These are phyloP conservation scores for Fusarium poae DNA, from an alignment of 2,329 filamentous ascomycete genomes.

Conservation along the genomic window DNA sequence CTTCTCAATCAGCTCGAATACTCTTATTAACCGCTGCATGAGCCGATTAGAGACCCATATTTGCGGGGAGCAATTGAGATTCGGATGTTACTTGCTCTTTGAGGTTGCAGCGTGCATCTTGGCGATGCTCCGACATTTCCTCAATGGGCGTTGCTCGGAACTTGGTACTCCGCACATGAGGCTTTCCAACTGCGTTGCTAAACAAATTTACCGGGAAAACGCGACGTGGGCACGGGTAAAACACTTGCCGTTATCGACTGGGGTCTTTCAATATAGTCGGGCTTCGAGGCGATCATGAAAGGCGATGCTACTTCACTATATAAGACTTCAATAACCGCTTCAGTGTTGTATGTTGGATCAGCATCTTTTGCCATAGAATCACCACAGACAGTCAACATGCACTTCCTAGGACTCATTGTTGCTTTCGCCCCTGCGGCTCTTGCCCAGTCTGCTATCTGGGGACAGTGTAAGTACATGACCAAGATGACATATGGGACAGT, in stretches of 20 bases:
- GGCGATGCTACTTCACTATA: slow-evolving; percentile 5
- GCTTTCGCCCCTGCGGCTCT: slow-evolving; percentile 16
- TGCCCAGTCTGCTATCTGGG: slow-evolving; percentile 23
- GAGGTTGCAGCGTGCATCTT: background rate
- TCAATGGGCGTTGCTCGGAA: slow-evolving; percentile 26
- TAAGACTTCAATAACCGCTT: slow-evolving; percentile 1
- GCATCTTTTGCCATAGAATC: background rate
- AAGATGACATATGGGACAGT: accelerated
- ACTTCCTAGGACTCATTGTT: slow-evolving; percentile 14
- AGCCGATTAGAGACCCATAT: background rate
- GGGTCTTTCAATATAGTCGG: background rate
- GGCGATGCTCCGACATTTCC: slow-evolving; percentile 35
- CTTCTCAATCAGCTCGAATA: background rate
- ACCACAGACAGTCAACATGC: slow-evolving; percentile 1
- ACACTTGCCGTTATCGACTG: background rate
- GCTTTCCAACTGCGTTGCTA: background rate
- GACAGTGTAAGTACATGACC: slow-evolving; percentile 11
- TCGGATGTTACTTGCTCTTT: slow-evolving; percentile 8
- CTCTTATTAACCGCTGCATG: slow-evolving; percentile 4
- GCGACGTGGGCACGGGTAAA: background rate
- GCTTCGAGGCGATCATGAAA: background rate
- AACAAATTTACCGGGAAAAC: slow-evolving; percentile 14
- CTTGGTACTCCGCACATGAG: slow-evolving; percentile 26
- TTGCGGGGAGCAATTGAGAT: slow-evolving; percentile 6
- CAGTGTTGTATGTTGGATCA: background rate